These are phyloP conservation scores for Fomitopsis schrenkii DNA, from an alignment of 1,284 basidiomycete species.

Conservation along the genomic window DNA sequence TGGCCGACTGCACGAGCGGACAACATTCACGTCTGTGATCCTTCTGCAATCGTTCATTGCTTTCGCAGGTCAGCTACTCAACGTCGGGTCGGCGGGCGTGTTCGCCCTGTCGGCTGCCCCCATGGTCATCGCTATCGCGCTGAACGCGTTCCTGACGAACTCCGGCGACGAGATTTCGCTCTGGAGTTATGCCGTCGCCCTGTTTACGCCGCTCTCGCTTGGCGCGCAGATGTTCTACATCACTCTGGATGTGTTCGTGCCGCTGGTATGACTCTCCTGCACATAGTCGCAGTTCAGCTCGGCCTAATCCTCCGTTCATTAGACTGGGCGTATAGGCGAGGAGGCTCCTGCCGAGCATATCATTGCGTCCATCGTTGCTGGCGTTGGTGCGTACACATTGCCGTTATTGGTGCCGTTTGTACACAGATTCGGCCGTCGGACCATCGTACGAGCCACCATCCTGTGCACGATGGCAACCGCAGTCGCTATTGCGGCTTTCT, in stretches of 20 bases:
- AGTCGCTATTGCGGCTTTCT: constrained; percentile 58
- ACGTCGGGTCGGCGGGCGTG: constrained; percentile 67
- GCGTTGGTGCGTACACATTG: constrained; percentile 56
- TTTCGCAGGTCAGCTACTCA: constrained; percentile 51
- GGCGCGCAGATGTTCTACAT: constrained; percentile 70
- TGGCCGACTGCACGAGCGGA: constrained; percentile 52
- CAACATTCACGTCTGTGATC: constrained; percentile 58
- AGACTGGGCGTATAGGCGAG: constrained; percentile 75
- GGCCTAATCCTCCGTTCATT: background rate
- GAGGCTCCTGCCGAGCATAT: constrained; percentile 87
- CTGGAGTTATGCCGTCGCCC: constrained; percentile 64
- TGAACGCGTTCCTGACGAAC: constrained; percentile 43
- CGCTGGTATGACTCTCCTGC: constrained; percentile 55
- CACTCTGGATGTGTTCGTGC: constrained; percentile 88
- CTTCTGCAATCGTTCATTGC: constrained; percentile 55
- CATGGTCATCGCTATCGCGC: constrained; percentile 45
- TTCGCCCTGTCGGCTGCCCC: constrained; percentile 58
- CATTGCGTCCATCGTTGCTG: constrained; percentile 73
- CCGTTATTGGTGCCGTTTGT: constrained; percentile 73
- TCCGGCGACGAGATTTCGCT: constrained; percentile 41
- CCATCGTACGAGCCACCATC: constrained; percentile 46
- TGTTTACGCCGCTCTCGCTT: constrained; percentile 58
- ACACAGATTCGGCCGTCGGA: constrained; percentile 61
- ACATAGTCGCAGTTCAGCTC: background rate
- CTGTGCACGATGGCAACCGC: constrained; percentile 44